These are phyloP conservation scores for Gossypium lobatum DNA, from an alignment of 441 rosid species.

Conservation along the genomic window DNA sequence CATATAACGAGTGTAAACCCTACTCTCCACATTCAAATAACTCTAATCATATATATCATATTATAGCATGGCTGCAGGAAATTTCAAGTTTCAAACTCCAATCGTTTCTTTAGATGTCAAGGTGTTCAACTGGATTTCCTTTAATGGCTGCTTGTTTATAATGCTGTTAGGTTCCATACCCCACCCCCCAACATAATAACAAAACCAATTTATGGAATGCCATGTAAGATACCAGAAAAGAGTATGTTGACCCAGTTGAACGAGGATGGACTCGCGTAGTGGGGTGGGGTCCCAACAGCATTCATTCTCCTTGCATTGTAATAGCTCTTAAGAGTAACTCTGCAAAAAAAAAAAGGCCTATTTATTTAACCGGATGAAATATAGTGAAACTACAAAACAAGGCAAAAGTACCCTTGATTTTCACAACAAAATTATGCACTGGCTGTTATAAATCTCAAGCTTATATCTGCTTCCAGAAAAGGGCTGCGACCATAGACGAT, in stretches of 20 bases:
- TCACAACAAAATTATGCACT: not conserved
- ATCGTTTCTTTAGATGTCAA: not conserved
- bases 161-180: not conserved
- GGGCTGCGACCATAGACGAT: slow-evolving; percentile 43
- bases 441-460: slow-evolving; percentile 39
- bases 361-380: slow-evolving; percentile 10
- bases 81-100: not conserved
- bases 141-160: not conserved
- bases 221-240: slow-evolving; percentile 68
- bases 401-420: not conserved
- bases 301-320: slow-evolving; percentile 70
- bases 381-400: slow-evolving; percentile 7
- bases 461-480: slow-evolving; percentile 85
- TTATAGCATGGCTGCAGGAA: not conserved
- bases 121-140: not conserved
- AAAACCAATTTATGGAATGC: not conserved
- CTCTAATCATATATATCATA: not conserved
- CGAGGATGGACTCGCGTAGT: slow-evolving; percentile 33
- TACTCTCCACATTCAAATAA: not conserved
- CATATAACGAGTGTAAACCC: not conserved
- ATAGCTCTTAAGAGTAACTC: slow-evolving; percentile 82
- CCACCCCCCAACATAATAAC: not conserved
- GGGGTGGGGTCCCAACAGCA: slow-evolving; percentile 70
- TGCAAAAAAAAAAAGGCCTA: slow-evolving; percentile 61
- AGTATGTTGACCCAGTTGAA: slow-evolving; percentile 66